These are phyloP conservation scores for Microcyclospora tardicrescens DNA, from an alignment of 2,329 filamentous ascomycete species.

Conservation along the genomic window DNA sequence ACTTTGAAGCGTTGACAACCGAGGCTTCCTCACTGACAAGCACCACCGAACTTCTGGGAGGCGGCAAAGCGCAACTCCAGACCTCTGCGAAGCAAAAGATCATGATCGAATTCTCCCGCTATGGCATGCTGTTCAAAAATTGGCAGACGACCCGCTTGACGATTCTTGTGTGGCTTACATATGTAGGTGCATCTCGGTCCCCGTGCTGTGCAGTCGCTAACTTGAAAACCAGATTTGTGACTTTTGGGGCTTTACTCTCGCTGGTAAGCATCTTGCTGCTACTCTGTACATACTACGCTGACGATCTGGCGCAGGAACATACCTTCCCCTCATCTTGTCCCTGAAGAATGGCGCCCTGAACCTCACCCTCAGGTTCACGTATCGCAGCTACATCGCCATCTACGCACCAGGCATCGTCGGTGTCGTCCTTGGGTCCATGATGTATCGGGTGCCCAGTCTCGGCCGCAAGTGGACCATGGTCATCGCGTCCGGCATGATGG, in stretches of 20 bases:
- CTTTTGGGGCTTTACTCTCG: conserved; percentile 38
- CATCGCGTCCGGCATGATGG: conserved; percentile 32
- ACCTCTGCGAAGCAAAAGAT: conserved; percentile 23
- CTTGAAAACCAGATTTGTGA: conserved; percentile 23
- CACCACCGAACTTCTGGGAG: conserved; percentile 20
- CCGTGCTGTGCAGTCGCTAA: no score
- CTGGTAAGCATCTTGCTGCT: conserved; percentile 19
- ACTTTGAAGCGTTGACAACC: conserved; percentile 24
- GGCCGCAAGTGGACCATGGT: conserved; percentile 36
- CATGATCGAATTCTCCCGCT: conserved; percentile 29
- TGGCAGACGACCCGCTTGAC: conserved; percentile 33
- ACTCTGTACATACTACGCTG: neutral
- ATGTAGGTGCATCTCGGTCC: conserved; percentile 19
- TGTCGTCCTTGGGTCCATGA: conserved; percentile 37
- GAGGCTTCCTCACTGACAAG: conserved; percentile 18
- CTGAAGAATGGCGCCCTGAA: conserved; percentile 37
- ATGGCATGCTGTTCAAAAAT: conserved; percentile 33
- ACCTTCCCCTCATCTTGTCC: conserved; percentile 38
- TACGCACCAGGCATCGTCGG: conserved; percentile 41
- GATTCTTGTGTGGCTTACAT: conserved; percentile 38
- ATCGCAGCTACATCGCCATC: conserved; percentile 42
- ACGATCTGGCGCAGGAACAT: conserved; percentile 24
- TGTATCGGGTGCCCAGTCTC: conserved; percentile 34
- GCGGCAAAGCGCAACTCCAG: conserved; percentile 20
- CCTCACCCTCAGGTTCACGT: conserved; percentile 35